phyloP scores from a whole-genome alignment of 768 basidiomycete species.

The Tulasnella sp. region DNA sequence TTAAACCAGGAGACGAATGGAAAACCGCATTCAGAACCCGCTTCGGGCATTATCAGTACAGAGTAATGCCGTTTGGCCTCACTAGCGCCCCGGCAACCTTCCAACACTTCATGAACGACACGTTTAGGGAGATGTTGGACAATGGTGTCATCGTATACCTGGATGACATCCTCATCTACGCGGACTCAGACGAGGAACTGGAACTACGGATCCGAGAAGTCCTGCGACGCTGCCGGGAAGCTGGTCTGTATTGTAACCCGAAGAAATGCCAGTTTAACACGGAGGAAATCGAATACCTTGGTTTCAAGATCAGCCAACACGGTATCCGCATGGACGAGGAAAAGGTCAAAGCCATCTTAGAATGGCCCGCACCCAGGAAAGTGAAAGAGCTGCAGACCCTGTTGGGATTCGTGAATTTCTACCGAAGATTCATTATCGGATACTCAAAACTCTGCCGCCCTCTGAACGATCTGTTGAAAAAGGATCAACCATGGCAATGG shows the following conservation, averaged over 20 bases:
- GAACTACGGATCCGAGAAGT: slow-evolving; percentile 24
- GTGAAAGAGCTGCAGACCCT: slow-evolving; percentile 16
- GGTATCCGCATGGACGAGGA: slow-evolving; percentile 33
- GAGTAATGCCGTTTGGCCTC: slow-evolving; percentile 36
- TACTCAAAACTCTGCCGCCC: slow-evolving; percentile 28
- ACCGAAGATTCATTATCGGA: slow-evolving; percentile 16
- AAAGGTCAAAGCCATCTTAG: slow-evolving; percentile 34
- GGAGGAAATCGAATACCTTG: slow-evolving; percentile 27
- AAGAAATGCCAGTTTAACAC: slow-evolving; percentile 31
- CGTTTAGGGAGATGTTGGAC: slow-evolving; percentile 33
- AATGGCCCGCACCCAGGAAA: slow-evolving; percentile 13
- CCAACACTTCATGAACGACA: slow-evolving; percentile 33
- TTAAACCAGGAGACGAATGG: slow-evolving; percentile 33
- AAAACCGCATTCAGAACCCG: slow-evolving; percentile 36
- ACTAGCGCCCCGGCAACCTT: slow-evolving; percentile 36
- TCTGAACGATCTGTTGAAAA: background rate
- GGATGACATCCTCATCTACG: slow-evolving; percentile 34
- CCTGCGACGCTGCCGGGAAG: slow-evolving; percentile 25
- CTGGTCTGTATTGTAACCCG: slow-evolving; percentile 24
- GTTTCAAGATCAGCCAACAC: slow-evolving; percentile 16
- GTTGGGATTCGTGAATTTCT: slow-evolving; percentile 19
- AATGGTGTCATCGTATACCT: slow-evolving; percentile 34
- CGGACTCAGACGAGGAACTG: slow-evolving; percentile 26
- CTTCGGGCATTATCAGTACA: slow-evolving; percentile 34
- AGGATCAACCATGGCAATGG: background rate